Evolutionary conservation across 441 rosid species (phyloP).

Genomic region (Corymbia calophylla): DNA sequence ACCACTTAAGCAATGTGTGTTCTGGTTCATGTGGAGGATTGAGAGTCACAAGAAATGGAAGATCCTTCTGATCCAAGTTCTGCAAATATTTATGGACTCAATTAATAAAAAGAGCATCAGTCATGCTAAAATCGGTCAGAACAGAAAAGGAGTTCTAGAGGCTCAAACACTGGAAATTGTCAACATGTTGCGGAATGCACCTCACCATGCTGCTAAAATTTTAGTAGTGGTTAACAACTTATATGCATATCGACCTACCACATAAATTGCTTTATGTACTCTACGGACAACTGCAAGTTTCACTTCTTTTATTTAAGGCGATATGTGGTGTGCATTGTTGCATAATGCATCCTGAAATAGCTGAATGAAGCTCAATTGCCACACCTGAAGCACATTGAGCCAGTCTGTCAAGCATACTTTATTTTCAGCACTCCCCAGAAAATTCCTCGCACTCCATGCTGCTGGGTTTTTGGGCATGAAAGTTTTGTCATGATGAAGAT

Average conservation of each 20-base stretch:
- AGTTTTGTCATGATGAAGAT: conserved; percentile 64
- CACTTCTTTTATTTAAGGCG: background rate
- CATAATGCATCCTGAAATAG: background rate
- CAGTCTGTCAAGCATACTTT: conserved; percentile 81
- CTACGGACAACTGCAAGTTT: background rate
- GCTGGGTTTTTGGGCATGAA: conserved; percentile 71
- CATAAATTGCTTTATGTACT: background rate
- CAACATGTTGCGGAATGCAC: background rate
- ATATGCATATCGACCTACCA: background rate
- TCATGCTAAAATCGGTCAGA: background rate
- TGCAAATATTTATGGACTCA: conserved; percentile 15
- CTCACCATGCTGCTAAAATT: background rate
- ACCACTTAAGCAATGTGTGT: conserved; percentile 57
- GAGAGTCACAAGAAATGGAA: conserved; percentile 69
- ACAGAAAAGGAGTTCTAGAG: background rate
- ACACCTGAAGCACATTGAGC: conserved; percentile 89
- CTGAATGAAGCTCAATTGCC: background rate
- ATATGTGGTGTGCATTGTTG: background rate
- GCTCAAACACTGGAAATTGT: background rate
- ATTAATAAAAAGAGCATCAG: background rate
- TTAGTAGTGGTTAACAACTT: background rate
- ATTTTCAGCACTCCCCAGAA: conserved; percentile 49
- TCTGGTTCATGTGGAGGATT: conserved; percentile 60
- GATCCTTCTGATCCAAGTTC: conserved; percentile 61
- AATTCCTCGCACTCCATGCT: conserved; percentile 94